Evolutionary conservation across 371 early-diverging fungal species (phyloP).

Genomic region (Funneliformis caledonium): DNA sequence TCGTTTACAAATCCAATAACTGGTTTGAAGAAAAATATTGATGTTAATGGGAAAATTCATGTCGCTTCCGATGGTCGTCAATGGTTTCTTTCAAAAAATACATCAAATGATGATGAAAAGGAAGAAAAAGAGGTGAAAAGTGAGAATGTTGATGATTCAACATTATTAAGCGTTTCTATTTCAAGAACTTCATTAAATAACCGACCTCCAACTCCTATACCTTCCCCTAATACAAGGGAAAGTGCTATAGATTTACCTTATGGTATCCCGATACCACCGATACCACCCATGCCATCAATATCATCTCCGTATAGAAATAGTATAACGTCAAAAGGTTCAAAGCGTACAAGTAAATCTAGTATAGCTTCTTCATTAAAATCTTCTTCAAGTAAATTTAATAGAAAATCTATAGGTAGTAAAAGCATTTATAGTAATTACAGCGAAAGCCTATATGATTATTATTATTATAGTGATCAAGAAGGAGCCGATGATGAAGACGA

Average conservation of each 20-base stretch:
- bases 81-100: conserved; percentile 11
- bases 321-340: conserved; percentile 2
- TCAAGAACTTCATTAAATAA: conserved; percentile 17
- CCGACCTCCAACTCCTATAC: conserved; percentile 36
- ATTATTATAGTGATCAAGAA: conserved; percentile 38
- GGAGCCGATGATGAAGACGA: conserved; percentile 35
- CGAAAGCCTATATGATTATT: conserved; percentile 38
- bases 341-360: conserved; percentile 8
- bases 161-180: not conserved
- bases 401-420: conserved; percentile 36
- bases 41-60: conserved; percentile 16
- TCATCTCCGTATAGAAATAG: not conserved
- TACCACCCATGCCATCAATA: conserved; percentile 34
- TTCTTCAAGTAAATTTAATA: not conserved
- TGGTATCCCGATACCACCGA: conserved; percentile 39
- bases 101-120: not conserved
- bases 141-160: not conserved
- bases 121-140: not conserved
- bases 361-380: conserved; percentile 25
- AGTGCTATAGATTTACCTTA: conserved; percentile 22
- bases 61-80: conserved; percentile 26
- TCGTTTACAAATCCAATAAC: not conserved
- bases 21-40: conserved; percentile 13
- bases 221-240: conserved; percentile 21
- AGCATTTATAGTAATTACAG: conserved; percentile 35